Percentiles rank a stretch among this genome's conserved stretches.
These are phyloP conservation scores for Jatropha podagrica DNA, from an alignment of 441 rosid species.

Conservation along the genomic window DNA sequence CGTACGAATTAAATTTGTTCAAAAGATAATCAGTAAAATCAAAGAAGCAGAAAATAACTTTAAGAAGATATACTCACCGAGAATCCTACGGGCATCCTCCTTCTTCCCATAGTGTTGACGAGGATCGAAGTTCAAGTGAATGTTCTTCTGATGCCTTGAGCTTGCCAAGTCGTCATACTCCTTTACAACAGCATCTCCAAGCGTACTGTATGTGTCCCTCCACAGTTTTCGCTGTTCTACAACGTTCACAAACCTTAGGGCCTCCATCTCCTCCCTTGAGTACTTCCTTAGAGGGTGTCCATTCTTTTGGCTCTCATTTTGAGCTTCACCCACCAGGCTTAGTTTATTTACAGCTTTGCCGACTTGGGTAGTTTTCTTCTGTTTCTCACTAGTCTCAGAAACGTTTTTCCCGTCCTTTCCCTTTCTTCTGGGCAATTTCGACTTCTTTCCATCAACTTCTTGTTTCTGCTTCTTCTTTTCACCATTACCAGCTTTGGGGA, in stretches of 20 bases:
- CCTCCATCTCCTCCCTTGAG: conserved; percentile 64
- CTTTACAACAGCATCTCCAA: conserved; percentile 43
- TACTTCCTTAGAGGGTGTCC: conserved; percentile 37
- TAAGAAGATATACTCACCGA: conserved; percentile 38
- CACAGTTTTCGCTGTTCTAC: conserved; percentile 60
- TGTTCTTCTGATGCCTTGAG: conserved; percentile 42
- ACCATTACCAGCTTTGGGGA: conserved; percentile 34
- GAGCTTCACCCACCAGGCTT: conserved; percentile 19
- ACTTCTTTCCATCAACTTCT: conserved; percentile 41
- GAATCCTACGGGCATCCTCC: conserved; percentile 41
- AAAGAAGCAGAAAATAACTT: too few species aligned
- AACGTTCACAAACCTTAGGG: conserved; percentile 58
- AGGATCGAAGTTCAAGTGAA: conserved; percentile 32
- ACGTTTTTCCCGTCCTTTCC: conserved; percentile 30
- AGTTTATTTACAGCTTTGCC: conserved; percentile 8
- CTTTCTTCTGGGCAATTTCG: conserved; percentile 37
- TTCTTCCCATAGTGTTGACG: conserved; percentile 25
- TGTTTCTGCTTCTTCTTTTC: conserved; percentile 38
- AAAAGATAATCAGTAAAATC: background rate
- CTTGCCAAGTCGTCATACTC: conserved; percentile 54
- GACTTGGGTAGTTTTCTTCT: conserved; percentile 24
- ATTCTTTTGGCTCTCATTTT: conserved; percentile 19
- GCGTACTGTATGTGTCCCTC: conserved; percentile 51
- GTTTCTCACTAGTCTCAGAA: conserved; percentile 26
- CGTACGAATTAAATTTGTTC: background rate